A percentile compares a stretch with the other conserved stretches of the same genome.
These are phyloP conservation scores for Leishmania tarentolae DNA, from an alignment of 208 protist species.

Conservation along the genomic window DNA sequence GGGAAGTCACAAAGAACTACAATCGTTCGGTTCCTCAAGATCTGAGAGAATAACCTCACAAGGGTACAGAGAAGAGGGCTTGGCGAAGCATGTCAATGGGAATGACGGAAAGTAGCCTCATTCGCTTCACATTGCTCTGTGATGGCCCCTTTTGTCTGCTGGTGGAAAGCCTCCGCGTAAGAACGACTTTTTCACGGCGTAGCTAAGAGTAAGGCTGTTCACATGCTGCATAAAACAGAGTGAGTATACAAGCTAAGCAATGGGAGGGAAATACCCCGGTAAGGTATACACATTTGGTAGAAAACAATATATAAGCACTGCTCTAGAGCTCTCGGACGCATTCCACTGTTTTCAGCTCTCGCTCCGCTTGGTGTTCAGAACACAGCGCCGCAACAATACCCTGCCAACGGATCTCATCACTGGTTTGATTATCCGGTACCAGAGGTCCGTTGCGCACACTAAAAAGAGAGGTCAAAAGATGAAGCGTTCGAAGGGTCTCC, in stretches of 20 bases:
- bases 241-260: background rate
- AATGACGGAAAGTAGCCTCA: slow-evolving; percentile 5
- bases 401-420: slow-evolving; percentile 44
- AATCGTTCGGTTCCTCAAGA: background rate
- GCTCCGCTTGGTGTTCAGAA: slow-evolving; percentile 39
- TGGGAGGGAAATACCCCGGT: background rate
- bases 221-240: background rate
- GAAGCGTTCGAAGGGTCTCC: slow-evolving; percentile 27
- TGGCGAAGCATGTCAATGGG: background rate
- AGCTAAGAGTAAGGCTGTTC: background rate
- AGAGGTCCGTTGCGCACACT: slow-evolving; percentile 44
- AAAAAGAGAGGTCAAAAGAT: slow-evolving; percentile 30
- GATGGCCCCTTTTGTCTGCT: too few relatives aligned
- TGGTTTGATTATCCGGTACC: slow-evolving; percentile 37
- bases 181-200: background rate
- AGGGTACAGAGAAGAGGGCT: background rate
- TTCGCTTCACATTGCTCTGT: background rate
- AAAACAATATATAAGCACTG: background rate
- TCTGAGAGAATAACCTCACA: background rate
- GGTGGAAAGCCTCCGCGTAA: background rate
- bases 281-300: background rate
- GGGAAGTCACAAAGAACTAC: background rate
- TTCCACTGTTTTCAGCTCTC: slow-evolving; percentile 27
- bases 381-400: slow-evolving; percentile 37
- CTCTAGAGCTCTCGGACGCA: slow-evolving; percentile 23